Base-by-base conservation (phyloP, 2,329 filamentous ascomycete genomes). In the Trichoderma sp. region DNA sequence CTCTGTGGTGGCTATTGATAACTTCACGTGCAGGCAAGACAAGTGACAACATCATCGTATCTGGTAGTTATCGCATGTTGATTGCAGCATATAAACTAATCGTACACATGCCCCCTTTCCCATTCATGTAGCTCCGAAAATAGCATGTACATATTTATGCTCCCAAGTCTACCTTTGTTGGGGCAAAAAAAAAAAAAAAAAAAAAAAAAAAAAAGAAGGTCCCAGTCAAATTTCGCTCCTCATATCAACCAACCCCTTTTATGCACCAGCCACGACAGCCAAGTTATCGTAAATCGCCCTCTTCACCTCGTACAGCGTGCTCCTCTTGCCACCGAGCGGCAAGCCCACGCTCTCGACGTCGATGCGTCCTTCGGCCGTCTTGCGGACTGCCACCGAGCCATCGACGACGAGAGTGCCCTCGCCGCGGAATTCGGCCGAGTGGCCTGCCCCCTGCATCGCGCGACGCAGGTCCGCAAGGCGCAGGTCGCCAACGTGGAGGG, bases 401-500 rank as follows among this genome's bases (percentile, higher is more conserved):
- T 98, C 94, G 67, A 99, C 90, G 10, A 99, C 86, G 67, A 99
- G 82, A 9, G 91, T 96, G 70, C 95, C 95, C 79, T 98, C 94
- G 59, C 95, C 95, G 59, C 93, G 86, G 78, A 98, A 97, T 78
- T 97, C 95, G 1, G 94, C 94, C 15, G 88, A 89, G 80, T 97
- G 93, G 0, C 94, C 93, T 3, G 90, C 86, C 15, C 86, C 84
- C 74, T 93, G 90, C 88, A 99, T 92, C 22, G 94, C 86, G 69
- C 92, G 90, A 61, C 95, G 86, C 68, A 99, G 82, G 77, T 98
- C 94, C 0, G 94, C 93, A 19, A 99, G 86, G 25, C 94, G 87
- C 50, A 98, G 82, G 77, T 99, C 95, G 70, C 95, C 95, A 4
- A 99, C 95, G 77, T 98, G 95, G 54, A 99, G 88, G 12, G 95